Conservation (phyloP, 2,329 filamentous ascomycete species). For the Fonsecaea pugnacius region DNA sequence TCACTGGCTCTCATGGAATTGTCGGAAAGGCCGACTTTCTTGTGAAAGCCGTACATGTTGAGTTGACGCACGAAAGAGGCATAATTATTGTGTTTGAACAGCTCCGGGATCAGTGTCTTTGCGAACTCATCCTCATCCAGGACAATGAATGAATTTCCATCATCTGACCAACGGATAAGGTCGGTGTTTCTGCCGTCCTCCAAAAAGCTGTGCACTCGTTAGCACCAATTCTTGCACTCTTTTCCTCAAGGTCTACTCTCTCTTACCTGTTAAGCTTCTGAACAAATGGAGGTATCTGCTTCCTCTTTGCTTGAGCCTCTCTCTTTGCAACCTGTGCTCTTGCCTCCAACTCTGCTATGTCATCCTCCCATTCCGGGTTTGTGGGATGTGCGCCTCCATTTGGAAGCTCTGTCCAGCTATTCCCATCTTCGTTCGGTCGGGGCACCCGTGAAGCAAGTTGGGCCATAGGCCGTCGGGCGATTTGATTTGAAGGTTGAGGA, state of each 20-base stretch:
- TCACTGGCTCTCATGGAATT: slow-evolving; percentile 98
- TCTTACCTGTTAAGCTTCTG: slow-evolving; percentile 94
- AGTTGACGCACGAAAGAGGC: slow-evolving; percentile 76
- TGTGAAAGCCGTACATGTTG: slow-evolving; percentile 68
- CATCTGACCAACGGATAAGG: slow-evolving; percentile 94
- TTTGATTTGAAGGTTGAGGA: slow-evolving; percentile 50
- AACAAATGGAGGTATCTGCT: slow-evolving; percentile 96
- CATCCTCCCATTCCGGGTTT: slow-evolving; percentile 59
- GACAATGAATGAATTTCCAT: slow-evolving; percentile 94
- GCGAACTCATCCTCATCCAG: slow-evolving; percentile 91
- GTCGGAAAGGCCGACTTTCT: slow-evolving; percentile 84
- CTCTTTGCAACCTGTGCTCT: slow-evolving; percentile 80
- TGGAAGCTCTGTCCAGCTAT: slow-evolving; percentile 46
- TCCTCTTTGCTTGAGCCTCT: slow-evolving; percentile 85
- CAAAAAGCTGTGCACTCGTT: slow-evolving; percentile 69
- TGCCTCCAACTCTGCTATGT: slow-evolving; percentile 77
- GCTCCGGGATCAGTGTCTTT: slow-evolving; percentile 71
- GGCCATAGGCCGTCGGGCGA: slow-evolving; percentile 47
- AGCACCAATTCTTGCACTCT: slow-evolving; percentile 1
- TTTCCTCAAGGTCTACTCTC: slow-evolving; percentile 23
- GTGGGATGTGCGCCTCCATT: slow-evolving; percentile 43
- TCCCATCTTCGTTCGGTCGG: slow-evolving; percentile 27
- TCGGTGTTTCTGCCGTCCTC: slow-evolving; percentile 93
- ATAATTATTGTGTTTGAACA: slow-evolving; percentile 81
- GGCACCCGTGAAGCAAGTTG: slow-evolving; percentile 38